Evolutionary conservation across 768 basidiomycete species (phyloP), one percentile per base, ranked within the genome.

Genomic region (Favolaschia claudopus): DNA sequence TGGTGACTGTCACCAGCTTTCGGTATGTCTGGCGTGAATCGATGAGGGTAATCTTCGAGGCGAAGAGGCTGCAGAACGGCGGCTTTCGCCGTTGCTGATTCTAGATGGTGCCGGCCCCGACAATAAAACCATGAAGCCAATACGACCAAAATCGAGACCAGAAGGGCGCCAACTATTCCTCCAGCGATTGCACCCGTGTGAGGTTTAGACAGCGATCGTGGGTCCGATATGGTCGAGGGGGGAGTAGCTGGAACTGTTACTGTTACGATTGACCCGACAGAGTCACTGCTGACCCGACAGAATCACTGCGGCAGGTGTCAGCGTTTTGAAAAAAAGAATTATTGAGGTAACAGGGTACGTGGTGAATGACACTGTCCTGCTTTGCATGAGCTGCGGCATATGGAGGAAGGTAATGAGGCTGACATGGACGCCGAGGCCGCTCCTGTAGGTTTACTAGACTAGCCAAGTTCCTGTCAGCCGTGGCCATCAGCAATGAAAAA

Each of bases 31-130:
- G 5, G 28, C 20, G 20, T 5, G 13, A 32, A 33, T 27, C 46
- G 52, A 1, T 49, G 29, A 7, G 51, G 59, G 29, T 62, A 56
- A 13, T 62, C 54, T 17, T 54, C 53, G 9, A 62, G n/a, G 24
- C 47, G 59, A 22, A 60, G 59, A 40, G 55, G 55, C 19, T 55
- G 45, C 2, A 46, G 17, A 15, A 37, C 51, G 9, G 54, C 32
- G 1, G 20, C 40, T 49, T 53, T 43, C 9, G 54, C 58, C 7
- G 31, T 36, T 36, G 48, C 27, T 15, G 40, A 19, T 7, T 13
- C n/a, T 5, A 33, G 0, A 4, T 49, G 54, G 31, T 27, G 60
- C 36, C 15, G 14, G 13, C 39, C 15, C 10, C 48, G 60, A 38
- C 32, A 44, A 19, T 48, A 43, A 25, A 52, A 20, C 20, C 31